phyloP scores from a whole-genome alignment of 305 asterid species.

The Fraxinus angustifolia region DNA sequence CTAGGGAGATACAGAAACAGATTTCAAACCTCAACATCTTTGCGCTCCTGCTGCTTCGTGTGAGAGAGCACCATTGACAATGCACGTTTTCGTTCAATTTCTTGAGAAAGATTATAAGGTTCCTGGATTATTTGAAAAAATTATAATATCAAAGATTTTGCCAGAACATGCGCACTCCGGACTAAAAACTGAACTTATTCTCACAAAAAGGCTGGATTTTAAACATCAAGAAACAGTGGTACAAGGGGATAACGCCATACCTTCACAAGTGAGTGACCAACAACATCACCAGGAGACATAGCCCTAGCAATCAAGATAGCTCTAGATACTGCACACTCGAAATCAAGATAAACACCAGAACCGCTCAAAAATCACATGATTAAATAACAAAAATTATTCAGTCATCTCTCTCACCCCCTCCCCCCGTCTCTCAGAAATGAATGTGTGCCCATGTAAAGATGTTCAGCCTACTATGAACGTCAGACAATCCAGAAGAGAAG shows the following conservation, averaged over 20 bases:
- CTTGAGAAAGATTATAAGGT: conserved; percentile 70
- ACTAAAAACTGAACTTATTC: conserved; percentile 10
- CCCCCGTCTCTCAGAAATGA: background rate
- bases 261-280: conserved; percentile 75
- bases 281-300: conserved; percentile 60
- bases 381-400: conserved; percentile 7
- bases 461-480: background rate
- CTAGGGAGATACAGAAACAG: conserved; percentile 13
- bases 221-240: conserved; percentile 5
- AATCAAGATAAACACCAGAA: conserved; percentile 23
- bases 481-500: conserved; percentile 17
- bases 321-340: conserved; percentile 48
- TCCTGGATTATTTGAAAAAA: conserved; percentile 46
- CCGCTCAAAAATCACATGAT: conserved; percentile 17
- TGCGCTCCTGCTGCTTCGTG: conserved; percentile 88
- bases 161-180: conserved; percentile 18
- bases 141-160: conserved; percentile 23
- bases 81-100: conserved; percentile 84
- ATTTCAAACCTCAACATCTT: conserved; percentile 70
- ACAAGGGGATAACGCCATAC: conserved; percentile 30
- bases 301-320: conserved; percentile 74
- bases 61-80: conserved; percentile 83
- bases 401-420: background rate
- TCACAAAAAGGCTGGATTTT: conserved; percentile 11
- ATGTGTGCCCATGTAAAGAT: conserved; percentile 1